Base-by-base conservation (phyloP, 768 basidiomycete genomes). In the Lactarius hatsudake region DNA sequence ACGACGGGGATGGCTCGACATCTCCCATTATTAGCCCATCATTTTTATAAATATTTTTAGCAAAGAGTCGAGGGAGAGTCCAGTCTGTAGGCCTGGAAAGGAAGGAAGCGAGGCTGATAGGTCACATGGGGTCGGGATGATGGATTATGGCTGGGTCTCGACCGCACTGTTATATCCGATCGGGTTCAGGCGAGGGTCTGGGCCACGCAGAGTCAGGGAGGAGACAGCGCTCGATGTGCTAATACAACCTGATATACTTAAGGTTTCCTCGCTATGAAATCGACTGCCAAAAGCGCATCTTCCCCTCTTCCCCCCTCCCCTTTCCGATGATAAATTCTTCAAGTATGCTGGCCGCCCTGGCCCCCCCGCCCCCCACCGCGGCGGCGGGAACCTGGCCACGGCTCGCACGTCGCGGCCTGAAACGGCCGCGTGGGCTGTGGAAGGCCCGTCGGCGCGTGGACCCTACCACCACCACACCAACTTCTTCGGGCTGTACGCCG, bases 391-490 rank as follows among this genome's bases (percentile, higher is more conserved):
- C 51, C 0, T 68, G 67, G 67, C 62, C 67, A 32, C 42, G 67
- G 26, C 40, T 64, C 57, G 58, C 57, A n/a, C 67, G 67, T 56
- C 67, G 62, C 4, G 51, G 59, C 34, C 53, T 68, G 48, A 68
- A 68, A 23, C 62, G 67, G 9, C 67, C 67, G 15, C 67, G 67
- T 56, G 67, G 67, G 4, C 10, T 68, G 8, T 68, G 62, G 67
- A 68, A 68, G 53, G 67, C 67, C 15, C 67, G 67, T 20, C 51
- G 67, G 32, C 62, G 62, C 20, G 32, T 63, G 43, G 67, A 68
- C 42, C 26, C 58, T n/a, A 30, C 48, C 9, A 17, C 61, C 38
- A n/a, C 61, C 38, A n/a, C 61, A 1, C 48, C 54, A 18, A 26
- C 51, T 3, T 53, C 51, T 12, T 53, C 51, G 12, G 26, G 51